phyloP scores from a whole-genome alignment of 1,139 yeast genomes.

The Geotrichum siamense region DNA sequence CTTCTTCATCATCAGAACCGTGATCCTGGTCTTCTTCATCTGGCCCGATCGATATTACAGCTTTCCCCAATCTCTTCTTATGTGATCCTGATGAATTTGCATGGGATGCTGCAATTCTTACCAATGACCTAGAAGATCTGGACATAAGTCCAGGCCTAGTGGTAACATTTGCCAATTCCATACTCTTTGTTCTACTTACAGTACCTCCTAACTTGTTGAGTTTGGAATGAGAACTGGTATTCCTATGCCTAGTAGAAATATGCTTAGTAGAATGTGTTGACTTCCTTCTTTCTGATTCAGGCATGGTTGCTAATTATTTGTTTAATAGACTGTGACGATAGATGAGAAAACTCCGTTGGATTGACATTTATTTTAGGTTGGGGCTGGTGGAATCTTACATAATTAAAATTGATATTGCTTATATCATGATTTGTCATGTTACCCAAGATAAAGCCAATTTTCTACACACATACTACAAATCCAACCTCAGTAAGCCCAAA shows the following conservation, averaged over 20 bases:
- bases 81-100: slow-evolving; percentile 20
- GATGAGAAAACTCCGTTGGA: too few species aligned
- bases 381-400: too few species aligned
- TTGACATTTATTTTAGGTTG: too few species aligned
- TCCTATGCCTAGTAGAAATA: slow-evolving; percentile 11
- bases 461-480: too few species aligned
- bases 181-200: slow-evolving; percentile 9
- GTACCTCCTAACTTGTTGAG: slow-evolving; percentile 12
- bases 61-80: slow-evolving; percentile 11
- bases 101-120: slow-evolving; percentile 18
- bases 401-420: too few species aligned
- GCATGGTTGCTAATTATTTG: too few species aligned
- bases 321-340: too few species aligned
- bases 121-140: slow-evolving; percentile 13
- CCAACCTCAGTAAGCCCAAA: too few species aligned
- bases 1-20: slow-evolving; percentile 32
- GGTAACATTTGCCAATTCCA: slow-evolving; percentile 2
- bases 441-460: too few species aligned
- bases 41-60: slow-evolving; percentile 14
- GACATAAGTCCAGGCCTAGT: slow-evolving; percentile 17
- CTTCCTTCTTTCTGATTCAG: slow-evolving; percentile 7
- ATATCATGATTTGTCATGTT: too few species aligned
- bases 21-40: slow-evolving; percentile 25
- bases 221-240: slow-evolving; percentile 11
- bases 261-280: slow-evolving; percentile 5